phyloP scores from a whole-genome alignment of 2,329 filamentous ascomycete species.

The Exophiala alcalophila region DNA sequence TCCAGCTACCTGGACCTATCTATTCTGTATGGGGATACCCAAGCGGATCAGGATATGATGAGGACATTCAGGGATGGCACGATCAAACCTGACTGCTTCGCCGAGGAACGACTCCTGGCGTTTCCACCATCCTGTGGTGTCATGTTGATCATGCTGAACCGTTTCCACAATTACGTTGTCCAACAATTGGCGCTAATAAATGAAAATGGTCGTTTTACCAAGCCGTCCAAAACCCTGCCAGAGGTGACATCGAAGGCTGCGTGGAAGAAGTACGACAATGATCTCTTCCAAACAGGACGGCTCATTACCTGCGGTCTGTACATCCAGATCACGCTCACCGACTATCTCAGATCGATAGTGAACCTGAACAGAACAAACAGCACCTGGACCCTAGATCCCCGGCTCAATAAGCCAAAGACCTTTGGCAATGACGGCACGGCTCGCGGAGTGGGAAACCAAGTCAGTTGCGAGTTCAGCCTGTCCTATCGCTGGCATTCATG shows the following conservation, averaged over 20 bases:
- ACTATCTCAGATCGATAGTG: constrained; percentile 76
- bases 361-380: constrained; percentile 70
- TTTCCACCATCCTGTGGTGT: constrained; percentile 71
- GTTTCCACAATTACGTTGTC: constrained; percentile 83
- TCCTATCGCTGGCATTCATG: constrained; percentile 85
- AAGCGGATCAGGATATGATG: constrained; percentile 50
- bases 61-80: constrained; percentile 66
- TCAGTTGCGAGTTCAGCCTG: constrained; percentile 83
- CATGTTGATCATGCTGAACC: constrained; percentile 68
- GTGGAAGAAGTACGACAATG: constrained; percentile 70
- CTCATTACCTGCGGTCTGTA: constrained; percentile 73
- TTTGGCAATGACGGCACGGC: constrained; percentile 59
- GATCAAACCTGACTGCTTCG: constrained; percentile 70
- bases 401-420: constrained; percentile 62
- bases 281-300: constrained; percentile 74
- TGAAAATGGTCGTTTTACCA: constrained; percentile 73
- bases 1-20: constrained; percentile 71
- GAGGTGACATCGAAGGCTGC: constrained; percentile 49
- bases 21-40: constrained; percentile 64
- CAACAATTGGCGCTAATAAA: constrained; percentile 80
- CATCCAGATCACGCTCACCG: constrained; percentile 73
- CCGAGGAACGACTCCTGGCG: constrained; percentile 66
- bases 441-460: constrained; percentile 73
- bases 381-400: constrained; percentile 77
- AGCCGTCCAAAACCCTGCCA: constrained; percentile 53